phyloP scores from a whole-genome alignment of 495 filamentous ascomycete genomes.

The Penicillium chermesinum region DNA sequence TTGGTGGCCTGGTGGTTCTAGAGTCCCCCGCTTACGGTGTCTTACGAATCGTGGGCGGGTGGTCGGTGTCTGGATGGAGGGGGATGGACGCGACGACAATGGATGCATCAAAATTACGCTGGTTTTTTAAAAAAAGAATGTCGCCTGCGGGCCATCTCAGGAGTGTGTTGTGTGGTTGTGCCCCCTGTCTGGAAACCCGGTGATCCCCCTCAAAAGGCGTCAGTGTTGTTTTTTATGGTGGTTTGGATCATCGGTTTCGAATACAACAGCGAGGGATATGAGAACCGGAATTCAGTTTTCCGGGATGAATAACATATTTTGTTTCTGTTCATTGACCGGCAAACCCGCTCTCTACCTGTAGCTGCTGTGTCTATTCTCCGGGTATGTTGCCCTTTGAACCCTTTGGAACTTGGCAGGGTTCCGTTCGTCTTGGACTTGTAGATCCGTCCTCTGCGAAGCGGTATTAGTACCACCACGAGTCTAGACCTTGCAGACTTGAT shows the following conservation, averaged over 20 bases:
- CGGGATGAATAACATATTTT: conserved; percentile 28
- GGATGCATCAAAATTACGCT: conserved; percentile 5
- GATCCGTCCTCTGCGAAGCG: too few species aligned
- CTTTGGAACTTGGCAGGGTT: too few species aligned
- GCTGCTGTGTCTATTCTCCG: conserved; percentile 1
- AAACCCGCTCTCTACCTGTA: too few species aligned
- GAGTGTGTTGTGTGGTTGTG: conserved; percentile 7
- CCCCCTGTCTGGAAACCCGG: conserved; percentile 15
- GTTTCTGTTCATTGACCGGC: conserved; percentile 19
- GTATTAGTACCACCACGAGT: too few species aligned
- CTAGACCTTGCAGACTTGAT: too few species aligned
- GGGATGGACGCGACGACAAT: conserved; percentile 7
- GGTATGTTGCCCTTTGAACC: too few species aligned
- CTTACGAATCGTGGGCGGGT: conserved; percentile 12
- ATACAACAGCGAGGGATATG: conserved; percentile 27
- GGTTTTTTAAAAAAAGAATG: conserved; percentile 7
- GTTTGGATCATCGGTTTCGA: conserved; percentile 22
- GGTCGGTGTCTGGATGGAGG: conserved; percentile 15
- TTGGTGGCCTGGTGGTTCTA: conserved; percentile 24
- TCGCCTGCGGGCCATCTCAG: conserved; percentile 8
- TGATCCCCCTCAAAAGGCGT: conserved; percentile 25
- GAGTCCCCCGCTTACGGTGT: conserved; percentile 14
- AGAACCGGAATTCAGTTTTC: conserved; percentile 28
- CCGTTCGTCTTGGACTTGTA: too few species aligned
- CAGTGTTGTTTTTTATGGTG: conserved; percentile 22